phyloP scores from a whole-genome alignment of 176 grass and related monocot species.

The Aegilops bicornis region DNA sequence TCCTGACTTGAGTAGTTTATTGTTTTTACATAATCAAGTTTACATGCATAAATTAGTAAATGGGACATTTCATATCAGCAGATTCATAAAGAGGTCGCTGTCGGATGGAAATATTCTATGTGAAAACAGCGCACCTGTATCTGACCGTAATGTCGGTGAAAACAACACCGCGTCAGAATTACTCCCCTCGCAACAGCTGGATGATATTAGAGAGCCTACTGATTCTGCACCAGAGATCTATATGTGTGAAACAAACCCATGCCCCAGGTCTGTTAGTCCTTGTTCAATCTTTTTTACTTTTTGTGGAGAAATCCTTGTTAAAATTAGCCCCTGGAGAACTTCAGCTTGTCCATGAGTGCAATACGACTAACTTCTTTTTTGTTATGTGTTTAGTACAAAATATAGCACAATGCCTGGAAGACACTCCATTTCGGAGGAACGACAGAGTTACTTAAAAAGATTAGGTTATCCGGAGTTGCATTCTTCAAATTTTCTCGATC shows the following conservation, averaged over 20 bases:
- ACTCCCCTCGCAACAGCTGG: slow-evolving; percentile 48
- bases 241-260: slow-evolving; percentile 46
- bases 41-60: neutral
- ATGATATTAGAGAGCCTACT: slow-evolving; percentile 52
- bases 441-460: slow-evolving; percentile 53
- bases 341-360: neutral
- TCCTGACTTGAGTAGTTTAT: neutral
- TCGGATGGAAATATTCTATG: slow-evolving; percentile 88
- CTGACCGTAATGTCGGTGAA: slow-evolving; percentile 37
- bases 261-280: slow-evolving; percentile 52
- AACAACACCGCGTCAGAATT: slow-evolving; percentile 45
- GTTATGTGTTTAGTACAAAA: slow-evolving; percentile 36
- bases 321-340: slow-evolving; percentile 3
- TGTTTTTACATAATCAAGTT: slow-evolving; percentile 11
- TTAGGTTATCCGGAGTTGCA: slow-evolving; percentile 64
- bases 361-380: slow-evolving; percentile 12
- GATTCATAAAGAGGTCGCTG: slow-evolving; percentile 86
- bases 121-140: slow-evolving; percentile 51
- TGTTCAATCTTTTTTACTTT: neutral
- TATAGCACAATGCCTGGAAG: slow-evolving; percentile 45
- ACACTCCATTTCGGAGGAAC: slow-evolving; percentile 56
- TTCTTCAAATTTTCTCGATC: slow-evolving; percentile 91
- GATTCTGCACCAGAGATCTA: slow-evolving; percentile 93
- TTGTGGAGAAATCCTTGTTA: neutral
- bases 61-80: slow-evolving; percentile 36